Conservation (phyloP, 306 rosid genomes). For the Prunus fruticosa region DNA sequence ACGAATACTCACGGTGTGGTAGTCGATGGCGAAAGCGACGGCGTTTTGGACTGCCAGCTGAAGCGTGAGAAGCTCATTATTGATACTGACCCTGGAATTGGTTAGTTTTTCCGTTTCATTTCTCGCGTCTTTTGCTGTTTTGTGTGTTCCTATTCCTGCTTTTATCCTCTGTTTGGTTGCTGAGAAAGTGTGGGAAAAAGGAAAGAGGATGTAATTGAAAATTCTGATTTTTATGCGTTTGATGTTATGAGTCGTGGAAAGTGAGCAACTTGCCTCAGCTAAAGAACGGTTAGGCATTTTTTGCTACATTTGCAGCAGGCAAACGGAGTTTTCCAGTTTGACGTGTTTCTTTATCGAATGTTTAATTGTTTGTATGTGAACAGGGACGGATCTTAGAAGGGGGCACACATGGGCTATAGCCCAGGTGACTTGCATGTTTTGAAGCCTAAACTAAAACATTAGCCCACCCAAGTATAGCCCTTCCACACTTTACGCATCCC, state of each 20-base stretch:
- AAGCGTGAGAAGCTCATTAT: slow-evolving; percentile 69
- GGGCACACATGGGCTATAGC: no score
- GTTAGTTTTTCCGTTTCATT: slow-evolving; percentile 30
- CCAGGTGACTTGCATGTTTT: no score
- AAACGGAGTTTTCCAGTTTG: slow-evolving; percentile 6
- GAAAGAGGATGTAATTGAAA: not conserved
- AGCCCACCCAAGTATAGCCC: no score
- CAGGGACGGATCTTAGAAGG: no score
- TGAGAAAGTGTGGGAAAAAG: not conserved
- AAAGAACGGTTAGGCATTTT: not conserved
- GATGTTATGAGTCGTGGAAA: not conserved
- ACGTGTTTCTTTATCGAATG: not conserved
- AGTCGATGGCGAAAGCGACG: slow-evolving; percentile 16
- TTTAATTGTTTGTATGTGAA: not conserved
- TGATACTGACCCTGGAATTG: slow-evolving; percentile 98
- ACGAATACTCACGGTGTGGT: slow-evolving; percentile 25
- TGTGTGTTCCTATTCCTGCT: not conserved
- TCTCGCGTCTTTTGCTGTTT: no score
- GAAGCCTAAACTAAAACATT: no score
- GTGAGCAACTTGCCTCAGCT: not conserved
- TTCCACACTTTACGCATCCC: no score
- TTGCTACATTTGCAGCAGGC: not conserved
- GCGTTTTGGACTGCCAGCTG: slow-evolving; percentile 3
- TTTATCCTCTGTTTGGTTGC: slow-evolving; percentile 2
- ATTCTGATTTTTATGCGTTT: not conserved